Base-by-base conservation (phyloP, 805 yeast genomes). In the Barnettozyma botsteinii region DNA sequence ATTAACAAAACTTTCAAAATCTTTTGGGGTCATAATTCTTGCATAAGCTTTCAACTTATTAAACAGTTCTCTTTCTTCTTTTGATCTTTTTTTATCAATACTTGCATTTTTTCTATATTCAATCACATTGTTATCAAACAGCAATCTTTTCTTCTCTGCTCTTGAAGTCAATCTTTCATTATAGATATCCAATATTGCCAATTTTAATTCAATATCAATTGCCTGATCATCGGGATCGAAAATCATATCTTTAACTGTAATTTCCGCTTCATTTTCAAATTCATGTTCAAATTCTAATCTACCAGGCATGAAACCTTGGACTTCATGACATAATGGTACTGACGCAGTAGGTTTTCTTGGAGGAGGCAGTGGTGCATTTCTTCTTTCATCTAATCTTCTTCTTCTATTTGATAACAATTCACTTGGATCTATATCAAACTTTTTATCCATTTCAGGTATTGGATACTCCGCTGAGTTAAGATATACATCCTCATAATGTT, bases 241-340 rank as follows among this genome's bases (percentile, higher is more conserved):
- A 2, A 82, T 75, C 95, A 93, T 86, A 59, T 93, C 98, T 57
- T 93, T 93, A 15, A 93, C 86, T 0, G 93, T 81, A 41, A 82
- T 71, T 62, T 93, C 99, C 0, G 98, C 98, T 41, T 93, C 99
- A 54, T 93, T 93, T 59, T 93, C 98, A 29, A 85, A 88, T 60
- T 93, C 99, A 43, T 82, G 86, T 55, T 93, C 99, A 60, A 93
- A 93, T 61, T 93, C 99, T 46, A 93, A 67, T 55, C 99, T 77
- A 31, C 98, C 99, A 29, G 99, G 99, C 99, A 93, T 93, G 59
- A 81, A 93, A 3, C 96, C 97, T 60, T 93, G 98, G 46, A 93
- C 78, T 55, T 94, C 98, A 56, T 94, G 97, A 65, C 98, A 89
- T 42, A 93, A 73, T 0, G 99, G 99, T 7, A 85, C 91, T 7